Conservation (phyloP, 1,284 basidiomycete genomes). For the Heterobasidion parviporum region DNA sequence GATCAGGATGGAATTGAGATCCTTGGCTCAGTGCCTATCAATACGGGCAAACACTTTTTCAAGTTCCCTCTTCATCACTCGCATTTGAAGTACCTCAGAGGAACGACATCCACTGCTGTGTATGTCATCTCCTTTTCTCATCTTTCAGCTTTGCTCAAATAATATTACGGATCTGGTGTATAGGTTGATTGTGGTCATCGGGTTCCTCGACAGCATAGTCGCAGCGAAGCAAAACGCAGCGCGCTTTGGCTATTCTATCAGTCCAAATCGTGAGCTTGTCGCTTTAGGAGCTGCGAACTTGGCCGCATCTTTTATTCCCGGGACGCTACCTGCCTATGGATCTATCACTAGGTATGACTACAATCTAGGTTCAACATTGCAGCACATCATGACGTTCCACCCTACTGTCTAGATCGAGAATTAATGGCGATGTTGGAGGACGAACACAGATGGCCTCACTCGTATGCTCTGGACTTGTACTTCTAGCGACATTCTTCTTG, state of each 20-base stretch:
- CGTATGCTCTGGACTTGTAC: slow-evolving; percentile 65
- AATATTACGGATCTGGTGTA: slow-evolving; percentile 3
- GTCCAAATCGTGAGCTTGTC: slow-evolving; percentile 87
- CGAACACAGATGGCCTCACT: slow-evolving; percentile 85
- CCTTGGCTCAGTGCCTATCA: slow-evolving; percentile 68
- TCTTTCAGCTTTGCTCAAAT: neutral
- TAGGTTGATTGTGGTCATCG: slow-evolving; percentile 69
- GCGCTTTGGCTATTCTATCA: slow-evolving; percentile 80
- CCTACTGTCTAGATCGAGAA: slow-evolving; percentile 49
- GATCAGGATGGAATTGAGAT: slow-evolving; percentile 74
- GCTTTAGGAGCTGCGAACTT: slow-evolving; percentile 83
- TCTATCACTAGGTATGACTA: slow-evolving; percentile 67
- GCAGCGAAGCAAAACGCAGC: slow-evolving; percentile 83
- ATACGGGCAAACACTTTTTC: slow-evolving; percentile 50
- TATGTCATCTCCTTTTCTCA: slow-evolving; percentile 24
- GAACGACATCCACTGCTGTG: slow-evolving; percentile 77
- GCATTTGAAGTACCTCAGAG: slow-evolving; percentile 57
- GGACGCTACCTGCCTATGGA: slow-evolving; percentile 83
- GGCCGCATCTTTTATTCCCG: slow-evolving; percentile 71
- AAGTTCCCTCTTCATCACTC: slow-evolving; percentile 56
- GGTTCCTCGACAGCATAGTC: slow-evolving; percentile 78
- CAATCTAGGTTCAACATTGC: neutral
- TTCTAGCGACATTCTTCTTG: slow-evolving; percentile 83
- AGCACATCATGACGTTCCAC: neutral
- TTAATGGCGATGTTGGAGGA: slow-evolving; percentile 83